phyloP scores from a whole-genome alignment of 176 grass and related monocot genomes.

The sorghum (Sorghum bicolor) region DNA sequence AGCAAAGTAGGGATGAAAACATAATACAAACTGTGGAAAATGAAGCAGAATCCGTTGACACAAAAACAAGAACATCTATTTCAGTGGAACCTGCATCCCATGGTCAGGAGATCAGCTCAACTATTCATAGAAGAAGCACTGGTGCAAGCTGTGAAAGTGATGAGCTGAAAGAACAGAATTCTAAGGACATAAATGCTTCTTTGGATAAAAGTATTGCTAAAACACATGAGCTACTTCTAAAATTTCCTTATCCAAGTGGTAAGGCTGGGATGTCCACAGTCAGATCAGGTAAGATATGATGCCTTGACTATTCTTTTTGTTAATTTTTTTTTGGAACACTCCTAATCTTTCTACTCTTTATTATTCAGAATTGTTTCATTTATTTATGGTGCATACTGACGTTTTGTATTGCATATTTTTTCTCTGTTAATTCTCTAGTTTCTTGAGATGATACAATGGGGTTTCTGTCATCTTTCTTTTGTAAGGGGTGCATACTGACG shows the following conservation, averaged over 20 bases:
- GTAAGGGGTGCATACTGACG: neutral
- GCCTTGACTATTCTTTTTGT: constrained; percentile 9
- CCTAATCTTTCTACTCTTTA: neutral
- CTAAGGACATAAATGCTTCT: constrained; percentile 3
- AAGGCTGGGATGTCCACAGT: constrained; percentile 25
- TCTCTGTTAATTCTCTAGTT: neutral
- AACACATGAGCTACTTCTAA: neutral
- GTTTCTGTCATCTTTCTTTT: neutral
- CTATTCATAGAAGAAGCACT: neutral
- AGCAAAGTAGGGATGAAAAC: constrained; percentile 5
- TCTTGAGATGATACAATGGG: neutral
- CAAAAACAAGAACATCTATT: neutral
- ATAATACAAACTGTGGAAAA: neutral
- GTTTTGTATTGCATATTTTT: neutral
- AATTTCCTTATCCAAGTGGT: constrained; percentile 14
- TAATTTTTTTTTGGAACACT: neutral
- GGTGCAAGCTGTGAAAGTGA: neutral
- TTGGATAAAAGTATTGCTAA: constrained; percentile 20
- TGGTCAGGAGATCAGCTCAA: neutral
- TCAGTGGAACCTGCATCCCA: constrained; percentile 14
- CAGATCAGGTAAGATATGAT: constrained; percentile 44
- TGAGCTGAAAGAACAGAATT: constrained; percentile 7
- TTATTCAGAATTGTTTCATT: neutral
- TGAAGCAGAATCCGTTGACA: constrained; percentile 1
- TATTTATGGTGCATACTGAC: neutral